Evolutionary conservation across 2,329 filamentous ascomycete genomes (phyloP), one percentile per base, ranked within the genome.

Genomic region (Scorias spongiosa): DNA sequence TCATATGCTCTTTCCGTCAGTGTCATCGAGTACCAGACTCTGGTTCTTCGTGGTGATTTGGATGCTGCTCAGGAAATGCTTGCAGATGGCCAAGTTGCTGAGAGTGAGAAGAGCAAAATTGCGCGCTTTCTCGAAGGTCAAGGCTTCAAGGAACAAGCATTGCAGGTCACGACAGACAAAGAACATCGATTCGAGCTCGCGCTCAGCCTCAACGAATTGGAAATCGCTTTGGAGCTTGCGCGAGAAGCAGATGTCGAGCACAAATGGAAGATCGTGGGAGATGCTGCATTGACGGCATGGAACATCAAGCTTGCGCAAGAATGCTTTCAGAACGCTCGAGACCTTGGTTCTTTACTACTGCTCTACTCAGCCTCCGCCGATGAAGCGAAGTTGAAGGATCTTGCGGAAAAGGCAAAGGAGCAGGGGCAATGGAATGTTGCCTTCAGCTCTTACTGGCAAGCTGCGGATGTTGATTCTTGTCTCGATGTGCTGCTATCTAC

Each of bases 111-210:
- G 64, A 95, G 94, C 72, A 96, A 96, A 70, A 93, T 98, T 54
- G 91, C 91, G 2, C 81, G 91, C 17, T 98, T 98, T 73, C 72
- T 98, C 43, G 91, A 96, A 64, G 91, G 91, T 2, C 91, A 98
- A 65, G 89, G 89, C 36, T 86, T 94, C 67, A 96, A 96, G 66
- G 89, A 96, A 56, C 75, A 95, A 51, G 91, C 91, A 0, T 74
- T 98, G 12, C 85, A 95, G 53, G 86, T 98, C 12, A 88, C 91
- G 9, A 94, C 89, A 0, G 91, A 98, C 56, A 74, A 84, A 0
- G 91, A 98, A 66, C 91, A 98, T 67, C 91, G 93, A 60, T 96
- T 98, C 56, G 91, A 98, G 48, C 75, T 98, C 17, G 82, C 91
- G 0, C 71, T 98, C 29, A 75, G 78, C 2, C 72, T 98, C 38